phyloP scores from a whole-genome alignment of 805 yeast species.

The Sungouiella blattae region DNA sequence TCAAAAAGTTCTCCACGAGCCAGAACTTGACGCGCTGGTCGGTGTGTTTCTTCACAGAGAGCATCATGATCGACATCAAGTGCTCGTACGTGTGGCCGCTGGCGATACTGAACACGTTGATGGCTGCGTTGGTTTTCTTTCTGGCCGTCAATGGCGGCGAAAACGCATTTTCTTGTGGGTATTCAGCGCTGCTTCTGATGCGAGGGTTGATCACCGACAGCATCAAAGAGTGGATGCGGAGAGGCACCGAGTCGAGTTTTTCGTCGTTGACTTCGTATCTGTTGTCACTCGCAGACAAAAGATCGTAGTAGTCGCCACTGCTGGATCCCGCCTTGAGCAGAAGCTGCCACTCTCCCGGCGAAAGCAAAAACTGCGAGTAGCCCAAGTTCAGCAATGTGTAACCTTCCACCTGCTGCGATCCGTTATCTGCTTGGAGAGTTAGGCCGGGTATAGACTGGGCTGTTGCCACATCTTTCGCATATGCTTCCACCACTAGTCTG shows the following conservation, averaged over 20 bases:
- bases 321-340: conserved; percentile 37
- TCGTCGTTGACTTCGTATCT: conserved; percentile 34
- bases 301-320: conserved; percentile 12
- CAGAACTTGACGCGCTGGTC: conserved; percentile 69
- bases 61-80: conserved; percentile 72
- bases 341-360: conserved; percentile 70
- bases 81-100: conserved; percentile 80
- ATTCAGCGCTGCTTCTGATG: conserved; percentile 32
- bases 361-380: conserved; percentile 72
- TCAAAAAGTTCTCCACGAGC: conserved; percentile 79
- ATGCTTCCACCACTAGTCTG: conserved; percentile 67
- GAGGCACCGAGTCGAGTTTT: conserved; percentile 14
- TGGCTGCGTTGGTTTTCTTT: conserved; percentile 32
- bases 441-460: conserved; percentile 49
- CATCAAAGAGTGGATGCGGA: conserved; percentile 41
- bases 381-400: conserved; percentile 78
- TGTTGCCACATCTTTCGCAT: conserved; percentile 45
- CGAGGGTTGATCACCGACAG: conserved; percentile 48
- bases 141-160: conserved; percentile 9
- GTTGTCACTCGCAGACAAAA: conserved; percentile 41
- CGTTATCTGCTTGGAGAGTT: conserved; percentile 36
- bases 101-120: conserved; percentile 79
- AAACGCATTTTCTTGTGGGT: conserved; percentile 9
- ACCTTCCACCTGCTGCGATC: conserved; percentile 45
- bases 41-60: conserved; percentile 63